These are phyloP conservation scores for Psilocybe mexicana DNA, from an alignment of 1,284 basidiomycete genomes.

Conservation along the genomic window DNA sequence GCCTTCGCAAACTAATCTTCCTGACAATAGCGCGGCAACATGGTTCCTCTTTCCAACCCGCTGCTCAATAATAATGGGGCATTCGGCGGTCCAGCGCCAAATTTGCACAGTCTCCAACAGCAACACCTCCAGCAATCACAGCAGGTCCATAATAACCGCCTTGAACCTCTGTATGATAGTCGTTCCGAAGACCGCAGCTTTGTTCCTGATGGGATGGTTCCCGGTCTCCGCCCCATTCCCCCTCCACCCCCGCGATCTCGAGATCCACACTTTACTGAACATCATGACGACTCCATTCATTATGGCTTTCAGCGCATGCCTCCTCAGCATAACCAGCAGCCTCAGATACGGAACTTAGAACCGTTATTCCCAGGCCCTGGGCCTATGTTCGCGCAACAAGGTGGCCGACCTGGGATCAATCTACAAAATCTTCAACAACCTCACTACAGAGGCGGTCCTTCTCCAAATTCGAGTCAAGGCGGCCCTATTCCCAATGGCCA, in stretches of 20 bases:
- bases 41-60: slow-evolving; percentile 21
- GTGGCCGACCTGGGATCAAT: slow-evolving; percentile 49
- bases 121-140: slow-evolving; percentile 41
- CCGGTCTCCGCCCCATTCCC: slow-evolving; percentile 68
- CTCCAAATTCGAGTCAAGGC: slow-evolving; percentile 52
- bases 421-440: slow-evolving; percentile 62
- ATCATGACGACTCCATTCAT: slow-evolving; percentile 60
- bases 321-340: slow-evolving; percentile 40
- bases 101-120: slow-evolving; percentile 32
- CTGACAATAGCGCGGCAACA: slow-evolving; percentile 31
- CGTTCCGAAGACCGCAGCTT: slow-evolving; percentile 74
- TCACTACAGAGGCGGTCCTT: slow-evolving; percentile 69
- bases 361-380: slow-evolving; percentile 55
- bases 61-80: slow-evolving; percentile 17
- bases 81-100: slow-evolving; percentile 18
- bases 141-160: slow-evolving; percentile 47
- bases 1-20: slow-evolving; percentile 1
- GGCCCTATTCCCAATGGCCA: slow-evolving; percentile 46
- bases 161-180: slow-evolving; percentile 72
- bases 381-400: slow-evolving; percentile 55
- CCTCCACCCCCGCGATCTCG: slow-evolving; percentile 61
- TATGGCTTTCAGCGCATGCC: slow-evolving; percentile 59
- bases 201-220: slow-evolving; percentile 81
- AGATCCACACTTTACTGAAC: slow-evolving; percentile 61
- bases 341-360: slow-evolving; percentile 43